Base-by-base conservation (phyloP, 2,329 filamentous ascomycete species). In the Dactylellina parvicollis region DNA sequence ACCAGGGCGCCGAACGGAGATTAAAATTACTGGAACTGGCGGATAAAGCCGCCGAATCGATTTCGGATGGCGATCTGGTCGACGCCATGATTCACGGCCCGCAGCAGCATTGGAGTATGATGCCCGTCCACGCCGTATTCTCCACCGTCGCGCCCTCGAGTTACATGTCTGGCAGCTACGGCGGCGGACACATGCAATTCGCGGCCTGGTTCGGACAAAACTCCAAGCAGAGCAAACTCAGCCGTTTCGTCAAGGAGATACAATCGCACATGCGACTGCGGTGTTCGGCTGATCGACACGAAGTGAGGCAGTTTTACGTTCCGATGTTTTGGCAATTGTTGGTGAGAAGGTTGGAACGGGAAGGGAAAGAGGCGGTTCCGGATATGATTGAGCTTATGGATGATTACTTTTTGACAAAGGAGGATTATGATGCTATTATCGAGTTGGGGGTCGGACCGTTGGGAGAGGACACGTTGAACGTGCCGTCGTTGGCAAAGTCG, bases 101-200 rank as follows among this genome's bases (percentile, higher is more conserved):
- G 46, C 95, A 99, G 79, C 95, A 99, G 80, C 95, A 99, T 75
- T 99, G 95, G 95, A 95, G 91, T 79, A 83, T 99, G 74, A 99
- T 99, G 95, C 95, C 95, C 12, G 90, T 92, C 1, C 95, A 99
- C 81, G 95, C 93, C 24, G 86, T 97, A 38, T 97, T 98, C 83
- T 96, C 93, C 79, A 96, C 96, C 61, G 94, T 99, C 22, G 86
- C 91, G 24, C 95, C 95, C 3, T 90, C 95, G 5, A 96, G 92
- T 34, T 96, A 90, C 79, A 85, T 95, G 9, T 87, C 92, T 55
- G 95, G 95, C 40, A 89, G 90, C 77, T 86, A 96, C 77, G 85
- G 87, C 75, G 86, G 86, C 2, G 83, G 86, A 69, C 90, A 92
- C 34, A 67, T 77, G 46, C 85, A 85, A 42, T 99, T 99, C 80